phyloP scores from a whole-genome alignment of 306 rosid species.

The apple (Malus domestica) region ASM211411v1 NC_041790.1:9940001-9940500 shows the following conservation, averaged over 20 bases:
- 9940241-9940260: constrained; percentile 98
- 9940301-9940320: constrained; percentile 98
- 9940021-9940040: not conserved
- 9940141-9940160: constrained; percentile 6
- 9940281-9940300: constrained; percentile 99
- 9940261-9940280: constrained; percentile 90
- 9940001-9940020: not conserved
- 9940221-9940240: not conserved
- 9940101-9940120: not conserved
- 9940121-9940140: not conserved
- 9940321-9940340: constrained; percentile 94
- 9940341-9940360: constrained; percentile 98
- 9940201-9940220: constrained; percentile 4
- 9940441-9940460: not conserved
- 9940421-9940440: not conserved
- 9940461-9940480: not conserved
- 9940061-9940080: not conserved
- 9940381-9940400: constrained; percentile 4
- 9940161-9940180: constrained; percentile 9
- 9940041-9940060: not conserved
- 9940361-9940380: constrained; percentile 17
- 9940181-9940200: not conserved
- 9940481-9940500: not conserved
- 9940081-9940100: not conserved
- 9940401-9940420: not conserved